Percentiles rank a stretch among this genome's conserved stretches.
Conservation (phyloP, 2,329 filamentous ascomycete genomes). For the Pseudogymnoascus sp. region DNA sequence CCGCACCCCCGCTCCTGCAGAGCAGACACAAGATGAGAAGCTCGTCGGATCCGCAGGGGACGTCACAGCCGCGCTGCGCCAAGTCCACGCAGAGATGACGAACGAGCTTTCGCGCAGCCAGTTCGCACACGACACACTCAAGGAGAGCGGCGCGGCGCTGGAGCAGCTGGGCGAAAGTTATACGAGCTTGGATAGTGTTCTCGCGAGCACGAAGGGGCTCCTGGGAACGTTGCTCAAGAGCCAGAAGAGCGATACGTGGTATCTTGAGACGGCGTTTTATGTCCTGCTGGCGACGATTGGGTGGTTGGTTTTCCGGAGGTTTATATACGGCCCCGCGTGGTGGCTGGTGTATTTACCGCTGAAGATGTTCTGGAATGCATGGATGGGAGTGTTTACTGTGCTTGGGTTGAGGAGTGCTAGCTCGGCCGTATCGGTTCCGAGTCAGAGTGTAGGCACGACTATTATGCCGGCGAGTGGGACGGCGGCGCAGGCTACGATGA, state of each 20-base stretch:
- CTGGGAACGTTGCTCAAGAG: constrained; percentile 72
- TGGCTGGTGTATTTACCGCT: constrained; percentile 81
- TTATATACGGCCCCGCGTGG: constrained; percentile 83
- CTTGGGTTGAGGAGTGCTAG: constrained; percentile 34
- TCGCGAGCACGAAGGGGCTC: constrained; percentile 65
- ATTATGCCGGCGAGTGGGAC: background rate
- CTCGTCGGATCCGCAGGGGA: constrained; percentile 68
- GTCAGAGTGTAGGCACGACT: constrained; percentile 11
- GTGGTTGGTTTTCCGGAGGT: constrained; percentile 79
- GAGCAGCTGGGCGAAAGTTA: constrained; percentile 74
- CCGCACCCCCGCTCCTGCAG: constrained; percentile 27
- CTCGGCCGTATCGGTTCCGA: constrained; percentile 19
- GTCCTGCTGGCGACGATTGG: constrained; percentile 66
- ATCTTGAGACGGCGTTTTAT: constrained; percentile 83
- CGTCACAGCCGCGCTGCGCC: constrained; percentile 73
- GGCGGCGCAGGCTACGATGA: constrained; percentile 9
- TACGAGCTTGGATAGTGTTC: constrained; percentile 65
- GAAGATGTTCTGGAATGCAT: constrained; percentile 53
- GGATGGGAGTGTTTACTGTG: constrained; percentile 46
- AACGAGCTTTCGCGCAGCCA: constrained; percentile 76
- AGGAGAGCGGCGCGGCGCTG: constrained; percentile 76
- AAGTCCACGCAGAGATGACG: constrained; percentile 81
- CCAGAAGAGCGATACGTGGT: constrained; percentile 97
- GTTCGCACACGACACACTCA: constrained; percentile 83
- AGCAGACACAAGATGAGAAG: constrained; percentile 55